Base-by-base conservation (phyloP, 805 yeast genomes). In the Cyberlindnera suaveolens region DNA sequence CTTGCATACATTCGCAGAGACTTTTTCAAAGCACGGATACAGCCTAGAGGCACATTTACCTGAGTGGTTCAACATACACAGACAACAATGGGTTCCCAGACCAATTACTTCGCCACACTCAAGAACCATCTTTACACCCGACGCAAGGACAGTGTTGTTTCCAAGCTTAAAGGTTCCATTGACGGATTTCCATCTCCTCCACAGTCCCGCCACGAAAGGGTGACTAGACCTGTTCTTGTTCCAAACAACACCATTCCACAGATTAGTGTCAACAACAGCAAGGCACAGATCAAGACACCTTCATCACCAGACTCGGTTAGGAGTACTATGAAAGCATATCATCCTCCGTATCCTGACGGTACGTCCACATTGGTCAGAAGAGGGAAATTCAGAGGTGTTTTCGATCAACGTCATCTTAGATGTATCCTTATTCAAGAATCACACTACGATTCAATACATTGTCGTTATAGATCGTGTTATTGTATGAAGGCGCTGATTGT, bases 341-440 rank as follows among this genome's bases (percentile, higher is more conserved):
- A 23, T 9, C 27, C 27, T 23, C 27, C 27, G 11, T 49, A 46
- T 26, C 49, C 49, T 1, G 41, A 49, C 34, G 48, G 47, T 5
- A 41, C 39, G 6, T 46, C 53, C 9, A 34, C 54, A 3, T 37
- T 48, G 17, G 52, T 61, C 8, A 41, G 33, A 17, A 39, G 56
- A 29, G 68, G 67, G 0, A 46, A 48, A 30, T 63, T 61, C 45
- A 59, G 46, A 40, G 66, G 65, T 1, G 18, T 35, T 6, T 48
- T 45, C 27, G 66, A 64, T 41, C 52, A 53, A 31, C 47, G 67
- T 17, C 52, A 45, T 17, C 14, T 47, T 8, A 38, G 57, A 15
- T 61, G 68, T 45, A 20, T 37, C 1, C 51, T 31, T 20, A 17
- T 18, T 11, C 27, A 39, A 14, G 11, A 23, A 3, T 23, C 27